These are phyloP conservation scores for Arthrobotrys megalospora DNA, from an alignment of 2,329 filamentous ascomycete species.

Conservation along the genomic window DNA sequence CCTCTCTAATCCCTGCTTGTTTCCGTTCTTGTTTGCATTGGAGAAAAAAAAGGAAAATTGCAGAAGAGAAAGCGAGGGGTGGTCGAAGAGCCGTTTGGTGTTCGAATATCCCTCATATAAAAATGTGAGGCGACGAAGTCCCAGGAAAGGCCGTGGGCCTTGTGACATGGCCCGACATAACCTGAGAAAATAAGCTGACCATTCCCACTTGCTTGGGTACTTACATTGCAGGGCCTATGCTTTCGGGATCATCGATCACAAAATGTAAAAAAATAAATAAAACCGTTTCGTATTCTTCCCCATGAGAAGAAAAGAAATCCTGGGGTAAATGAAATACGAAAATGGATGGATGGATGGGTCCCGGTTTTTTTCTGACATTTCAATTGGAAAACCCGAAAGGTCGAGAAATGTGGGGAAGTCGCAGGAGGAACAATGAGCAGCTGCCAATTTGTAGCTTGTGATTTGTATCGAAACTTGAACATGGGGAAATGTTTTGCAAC, in stretches of 20 bases:
- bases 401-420: slow-evolving; percentile 53
- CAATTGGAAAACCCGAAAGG: slow-evolving; percentile 18
- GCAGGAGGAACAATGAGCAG: slow-evolving; percentile 13
- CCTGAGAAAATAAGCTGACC: slow-evolving; percentile 53
- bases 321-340: slow-evolving; percentile 54
- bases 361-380: slow-evolving; percentile 32
- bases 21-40: slow-evolving; percentile 30
- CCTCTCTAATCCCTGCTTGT: not conserved
- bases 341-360: slow-evolving; percentile 44
- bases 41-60: slow-evolving; percentile 11
- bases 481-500: slow-evolving; percentile 5
- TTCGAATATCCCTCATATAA: slow-evolving; percentile 61
- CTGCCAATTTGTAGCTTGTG: slow-evolving; percentile 41
- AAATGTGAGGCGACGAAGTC: slow-evolving; percentile 49
- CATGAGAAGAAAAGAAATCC: slow-evolving; percentile 32
- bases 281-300: slow-evolving; percentile 46
- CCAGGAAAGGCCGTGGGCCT: slow-evolving; percentile 42
- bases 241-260: slow-evolving; percentile 53
- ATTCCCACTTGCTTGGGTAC: slow-evolving; percentile 10
- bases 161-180: slow-evolving; percentile 59
- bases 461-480: slow-evolving; percentile 5
- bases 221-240: slow-evolving; percentile 33
- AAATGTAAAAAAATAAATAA: slow-evolving; percentile 25
- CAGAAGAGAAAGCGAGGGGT: not conserved
- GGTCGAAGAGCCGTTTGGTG: not conserved